A percentile compares a stretch with the other conserved stretches of the same genome.
These are phyloP conservation scores for Isabelozyma heimii DNA, from an alignment of 805 yeast genomes.

Conservation along the genomic window DNA sequence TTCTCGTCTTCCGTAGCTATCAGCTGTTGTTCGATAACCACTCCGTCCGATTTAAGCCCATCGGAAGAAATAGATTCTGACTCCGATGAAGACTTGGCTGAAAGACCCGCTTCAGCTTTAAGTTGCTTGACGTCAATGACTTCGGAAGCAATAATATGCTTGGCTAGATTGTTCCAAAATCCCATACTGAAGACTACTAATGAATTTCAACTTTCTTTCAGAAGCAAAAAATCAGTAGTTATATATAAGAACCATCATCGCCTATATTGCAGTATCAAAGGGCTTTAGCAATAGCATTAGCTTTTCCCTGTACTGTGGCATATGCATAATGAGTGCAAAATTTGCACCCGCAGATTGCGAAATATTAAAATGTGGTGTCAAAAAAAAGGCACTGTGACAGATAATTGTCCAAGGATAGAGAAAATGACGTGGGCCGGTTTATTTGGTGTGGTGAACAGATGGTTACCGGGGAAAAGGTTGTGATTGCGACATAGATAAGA, in stretches of 20 bases:
- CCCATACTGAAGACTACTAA: background rate
- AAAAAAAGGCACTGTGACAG: background rate
- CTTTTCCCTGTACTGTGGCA: background rate
- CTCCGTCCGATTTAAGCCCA: background rate
- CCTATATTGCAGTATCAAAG: background rate
- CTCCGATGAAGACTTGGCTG: background rate
- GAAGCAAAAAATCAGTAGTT: background rate
- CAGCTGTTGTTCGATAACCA: background rate
- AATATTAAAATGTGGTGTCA: background rate
- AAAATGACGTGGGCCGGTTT: too few species aligned
- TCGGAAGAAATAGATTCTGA: background rate
- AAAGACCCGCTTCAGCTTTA: background rate
- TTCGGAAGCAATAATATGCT: background rate
- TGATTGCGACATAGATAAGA: too few species aligned
- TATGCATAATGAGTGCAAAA: background rate
- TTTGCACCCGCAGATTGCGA: background rate
- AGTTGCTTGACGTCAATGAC: background rate
- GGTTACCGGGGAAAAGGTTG: too few species aligned
- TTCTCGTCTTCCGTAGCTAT: conserved; percentile 7
- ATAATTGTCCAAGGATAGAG: too few species aligned
- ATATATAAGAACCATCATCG: background rate
- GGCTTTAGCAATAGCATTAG: background rate
- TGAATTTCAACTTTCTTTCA: too few species aligned
- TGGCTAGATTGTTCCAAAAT: background rate
- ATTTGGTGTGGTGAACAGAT: too few species aligned